Evolutionary conservation across 768 basidiomycete genomes (phyloP).

Genomic region (Tylopilus rubrobrunneus): DNA sequence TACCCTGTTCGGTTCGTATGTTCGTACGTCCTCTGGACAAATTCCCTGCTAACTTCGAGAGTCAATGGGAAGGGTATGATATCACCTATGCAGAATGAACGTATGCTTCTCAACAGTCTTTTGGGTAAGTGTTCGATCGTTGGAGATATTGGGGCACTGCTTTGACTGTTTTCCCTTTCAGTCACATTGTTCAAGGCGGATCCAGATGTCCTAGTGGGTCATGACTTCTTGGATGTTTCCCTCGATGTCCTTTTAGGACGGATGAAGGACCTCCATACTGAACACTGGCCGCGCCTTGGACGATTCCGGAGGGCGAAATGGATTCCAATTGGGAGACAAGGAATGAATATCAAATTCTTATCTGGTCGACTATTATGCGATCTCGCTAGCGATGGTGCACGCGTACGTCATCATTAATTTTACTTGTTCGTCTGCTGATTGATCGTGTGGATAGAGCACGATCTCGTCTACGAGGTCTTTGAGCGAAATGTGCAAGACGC

Average conservation of each 20-base stretch:
- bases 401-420: constrained; percentile 47
- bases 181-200: constrained; percentile 81
- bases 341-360: constrained; percentile 78
- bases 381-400: constrained; percentile 90
- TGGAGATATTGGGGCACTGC: not conserved
- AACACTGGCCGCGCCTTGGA: constrained; percentile 93
- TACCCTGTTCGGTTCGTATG: constrained; percentile 80
- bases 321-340: constrained; percentile 78
- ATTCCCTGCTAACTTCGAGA: constrained; percentile 84
- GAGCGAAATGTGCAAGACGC: constrained; percentile 93
- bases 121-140: constrained; percentile 49
- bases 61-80: constrained; percentile 64
- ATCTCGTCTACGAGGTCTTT: constrained; percentile 97
- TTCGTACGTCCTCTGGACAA: constrained; percentile 86
- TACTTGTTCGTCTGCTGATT: not conserved
- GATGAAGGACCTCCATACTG: constrained; percentile 84
- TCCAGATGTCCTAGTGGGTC: constrained; percentile 92
- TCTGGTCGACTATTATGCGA: constrained; percentile 88
- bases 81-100: constrained; percentile 74
- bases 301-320: constrained; percentile 82
- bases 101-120: constrained; percentile 77
- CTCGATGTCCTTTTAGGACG: constrained; percentile 89
- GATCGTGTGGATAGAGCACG: constrained; percentile 62
- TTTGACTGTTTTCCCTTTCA: constrained; percentile 23
- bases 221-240: constrained; percentile 88